Evolutionary conservation across 345 rosid genomes (phyloP).

Genomic region (Salix caprea): DNA sequence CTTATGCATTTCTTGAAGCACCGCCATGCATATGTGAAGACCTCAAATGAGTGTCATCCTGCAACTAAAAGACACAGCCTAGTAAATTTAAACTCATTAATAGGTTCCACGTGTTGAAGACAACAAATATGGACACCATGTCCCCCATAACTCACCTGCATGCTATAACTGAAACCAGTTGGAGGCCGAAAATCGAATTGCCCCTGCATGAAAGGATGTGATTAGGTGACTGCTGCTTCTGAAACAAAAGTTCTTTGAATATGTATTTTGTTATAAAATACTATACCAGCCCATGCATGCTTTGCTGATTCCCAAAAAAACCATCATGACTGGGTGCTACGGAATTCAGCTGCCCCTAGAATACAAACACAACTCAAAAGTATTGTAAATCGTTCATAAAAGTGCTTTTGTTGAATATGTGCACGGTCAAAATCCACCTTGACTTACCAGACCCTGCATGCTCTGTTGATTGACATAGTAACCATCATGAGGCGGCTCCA

Average conservation of each 20-base stretch:
- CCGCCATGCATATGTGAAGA: slow-evolving; percentile 51
- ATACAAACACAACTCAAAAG: not conserved
- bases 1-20: slow-evolving; percentile 45
- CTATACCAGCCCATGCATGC: slow-evolving; percentile 52
- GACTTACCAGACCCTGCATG: slow-evolving; percentile 51
- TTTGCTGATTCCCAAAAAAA: slow-evolving; percentile 49
- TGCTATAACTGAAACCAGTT: slow-evolving; percentile 44
- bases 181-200: slow-evolving; percentile 59
- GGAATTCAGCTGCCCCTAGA: slow-evolving; percentile 53
- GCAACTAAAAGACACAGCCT: not conserved
- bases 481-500: slow-evolving; percentile 70
- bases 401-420: not conserved
- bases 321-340: slow-evolving; percentile 41
- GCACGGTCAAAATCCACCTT: not conserved
- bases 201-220: slow-evolving; percentile 28
- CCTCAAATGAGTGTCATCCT: slow-evolving; percentile 63
- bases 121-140: not conserved
- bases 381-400: not conserved
- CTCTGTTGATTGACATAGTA: slow-evolving; percentile 52
- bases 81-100: not conserved
- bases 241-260: not conserved
- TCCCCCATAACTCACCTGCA: slow-evolving; percentile 43
- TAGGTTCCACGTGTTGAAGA: not conserved
- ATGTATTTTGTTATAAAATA: not conserved
- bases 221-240: slow-evolving; percentile 1